phyloP scores from a whole-genome alignment of 1,284 basidiomycete genomes.

The Ustilago nuda region DNA sequence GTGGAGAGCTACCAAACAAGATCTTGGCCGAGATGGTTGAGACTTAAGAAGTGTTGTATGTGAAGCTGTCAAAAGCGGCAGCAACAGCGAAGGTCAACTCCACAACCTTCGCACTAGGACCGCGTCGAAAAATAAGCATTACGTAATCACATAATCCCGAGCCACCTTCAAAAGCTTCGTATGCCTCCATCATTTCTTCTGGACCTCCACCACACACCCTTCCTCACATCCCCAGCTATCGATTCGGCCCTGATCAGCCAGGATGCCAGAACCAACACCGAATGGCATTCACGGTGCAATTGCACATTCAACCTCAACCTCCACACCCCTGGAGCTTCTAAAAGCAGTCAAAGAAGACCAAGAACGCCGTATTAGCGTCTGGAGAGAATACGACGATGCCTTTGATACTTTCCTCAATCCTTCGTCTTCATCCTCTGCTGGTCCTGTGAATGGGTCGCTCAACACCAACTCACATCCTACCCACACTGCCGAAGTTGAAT shows the following conservation, averaged over 20 bases:
- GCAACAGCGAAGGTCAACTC: conserved; percentile 7
- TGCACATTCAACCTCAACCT: not conserved
- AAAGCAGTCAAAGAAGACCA: conserved; percentile 53
- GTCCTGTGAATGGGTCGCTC: conserved; percentile 24
- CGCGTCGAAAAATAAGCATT: conserved; percentile 19
- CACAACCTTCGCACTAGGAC: not conserved
- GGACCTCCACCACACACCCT: not conserved
- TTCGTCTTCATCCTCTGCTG: conserved; percentile 2
- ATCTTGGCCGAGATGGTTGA: not conserved
- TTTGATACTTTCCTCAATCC: conserved; percentile 35
- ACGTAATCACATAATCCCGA: conserved; percentile 19
- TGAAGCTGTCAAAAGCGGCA: conserved; percentile 13
- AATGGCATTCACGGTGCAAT: not conserved
- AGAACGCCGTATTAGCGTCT: conserved; percentile 48
- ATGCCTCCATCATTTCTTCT: conserved; percentile 28
- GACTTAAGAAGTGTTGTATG: conserved; percentile 1
- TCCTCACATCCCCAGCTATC: not conserved
- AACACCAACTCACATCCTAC: not conserved
- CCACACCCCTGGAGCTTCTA: conserved; percentile 38
- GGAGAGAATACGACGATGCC: conserved; percentile 60
- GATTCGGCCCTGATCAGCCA: not conserved
- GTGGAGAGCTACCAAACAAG: not conserved
- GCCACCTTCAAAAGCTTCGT: conserved; percentile 9
- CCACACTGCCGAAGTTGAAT: not conserved
- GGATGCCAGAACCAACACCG: conserved; percentile 24